Evolutionary conservation across 495 filamentous ascomycete genomes (phyloP), one percentile per base, ranked within the genome.

Genomic region (Poronia punctata): DNA sequence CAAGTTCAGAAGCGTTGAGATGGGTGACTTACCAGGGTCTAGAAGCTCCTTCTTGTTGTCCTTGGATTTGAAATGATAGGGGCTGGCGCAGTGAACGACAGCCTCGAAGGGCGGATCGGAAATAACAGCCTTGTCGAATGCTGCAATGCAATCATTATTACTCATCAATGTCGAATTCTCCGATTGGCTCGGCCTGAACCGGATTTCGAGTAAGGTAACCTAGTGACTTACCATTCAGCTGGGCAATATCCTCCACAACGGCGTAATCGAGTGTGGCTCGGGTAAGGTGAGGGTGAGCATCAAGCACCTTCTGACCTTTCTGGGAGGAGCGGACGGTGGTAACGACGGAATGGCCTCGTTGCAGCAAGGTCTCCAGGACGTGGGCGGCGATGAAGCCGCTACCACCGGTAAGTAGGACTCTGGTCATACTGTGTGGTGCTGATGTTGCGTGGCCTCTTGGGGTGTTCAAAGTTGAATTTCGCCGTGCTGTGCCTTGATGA

Each of bases 61-160:
- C 9, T 56, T 40, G 10, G 55, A 54, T 27, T 51, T 46, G 11
- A 62, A 41, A 7, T 62, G 57, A 46, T 62, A 70, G 4, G 68
- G 68, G 0, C 65, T 69, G 2, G 68, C 68, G 3, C 62, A 67
- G 47, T 70, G 67, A 15, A 70, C 40, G 24, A 69, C 64, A 37
- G 61, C 65, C 51, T 60, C 52, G 17, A 71, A 57, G 0, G 50
- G 43, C 1, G 51, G 46, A 7, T 56, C 23, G 6, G 59, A 40
- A 20, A 56, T 19, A 15, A 66, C 40, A 5, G 43, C 50, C 54
- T 61, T 17, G 4, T 48, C 43, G 41, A 33, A 36, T n/a, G 2
- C 21, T 11, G 14, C 5, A 8, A 15, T 14, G 5, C 21, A n/a
- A 21, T 5, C n/a, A 3, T 15, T 30, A 24, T 0, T 32, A 25